Evolutionary conservation across 2,329 filamentous ascomycete genomes (phyloP).

Genomic region (Colletotrichum sp.): DNA sequence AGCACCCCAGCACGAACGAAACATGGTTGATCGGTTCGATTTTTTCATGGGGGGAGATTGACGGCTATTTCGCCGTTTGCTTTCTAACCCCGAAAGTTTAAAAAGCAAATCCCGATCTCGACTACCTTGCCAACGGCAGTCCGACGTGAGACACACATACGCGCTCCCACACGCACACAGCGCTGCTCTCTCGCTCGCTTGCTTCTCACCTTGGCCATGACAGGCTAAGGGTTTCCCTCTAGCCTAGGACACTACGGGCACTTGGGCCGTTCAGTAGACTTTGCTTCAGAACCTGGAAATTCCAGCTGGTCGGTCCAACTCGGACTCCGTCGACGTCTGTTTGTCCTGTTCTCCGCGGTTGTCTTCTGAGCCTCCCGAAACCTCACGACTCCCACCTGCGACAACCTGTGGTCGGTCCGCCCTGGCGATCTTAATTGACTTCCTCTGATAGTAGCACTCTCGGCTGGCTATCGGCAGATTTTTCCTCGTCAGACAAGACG

Average conservation of each 20-base stretch:
- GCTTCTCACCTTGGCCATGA: background rate
- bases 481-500: slow-evolving; percentile 53
- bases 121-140: background rate
- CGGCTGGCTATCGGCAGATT: slow-evolving; percentile 29
- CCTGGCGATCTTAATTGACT: background rate
- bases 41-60: background rate
- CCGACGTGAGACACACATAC: background rate
- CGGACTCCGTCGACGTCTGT: slow-evolving; percentile 8
- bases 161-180: background rate
- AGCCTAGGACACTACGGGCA: background rate
- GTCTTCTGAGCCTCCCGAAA: background rate
- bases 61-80: background rate
- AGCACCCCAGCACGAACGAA: background rate
- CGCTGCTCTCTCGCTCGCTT: background rate
- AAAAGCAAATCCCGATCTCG: slow-evolving; percentile 8
- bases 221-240: background rate
- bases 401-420: background rate
- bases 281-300: background rate
- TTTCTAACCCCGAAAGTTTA: slow-evolving; percentile 12
- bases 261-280: background rate
- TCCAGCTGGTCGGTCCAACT: slow-evolving; percentile 6
- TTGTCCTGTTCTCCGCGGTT: background rate
- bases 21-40: background rate
- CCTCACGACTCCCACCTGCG: background rate
- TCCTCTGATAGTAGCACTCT: background rate